Evolutionary conservation across 768 basidiomycete genomes (phyloP), one percentile per base, ranked within the genome.

Genomic region (Mycena capillaripes): DNA sequence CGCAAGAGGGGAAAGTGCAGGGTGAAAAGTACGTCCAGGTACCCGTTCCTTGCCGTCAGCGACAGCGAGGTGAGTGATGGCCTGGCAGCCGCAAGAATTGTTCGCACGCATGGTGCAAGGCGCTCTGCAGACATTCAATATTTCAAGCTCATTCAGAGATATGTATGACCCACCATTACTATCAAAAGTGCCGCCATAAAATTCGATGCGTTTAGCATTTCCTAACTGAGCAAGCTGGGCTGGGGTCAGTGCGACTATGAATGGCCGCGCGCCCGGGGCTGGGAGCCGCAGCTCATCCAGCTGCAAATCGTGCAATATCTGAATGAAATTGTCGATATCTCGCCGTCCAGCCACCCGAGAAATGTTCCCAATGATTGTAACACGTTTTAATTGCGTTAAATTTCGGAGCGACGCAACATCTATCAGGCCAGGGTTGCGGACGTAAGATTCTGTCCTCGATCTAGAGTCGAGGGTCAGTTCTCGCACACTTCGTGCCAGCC

Each of bases 261-360:
- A 74, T 10, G 34, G n/a, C 17, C 73, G 65, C 6, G 27, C 36
- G 10, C 53, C 50, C 16, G 59, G 69, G 2, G 46, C 21, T 53
- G 65, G 65, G 34, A 74, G 55, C 2, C 42, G 57, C 21, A 74
- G 62, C n/a, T 71, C 65, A 23, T 74, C 69, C 0, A 74, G 66
- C 2, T 71, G 36, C 46, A 61, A 50, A 9, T 44, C 48, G 53
- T 74, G 69, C 29, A 74, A 30, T 38, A 71, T 67, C 40, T 71
- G 34, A 11, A 71, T 32, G 14, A 71, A 71, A 32, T 52, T 3
- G 21, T 21, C 27, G 3, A 71, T 38, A 5, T n/a, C 34, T 60
- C 11, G 1, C 11, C 53, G 17, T 9, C 34, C 42, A 4, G 73
- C 65, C 57, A 29, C 48, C 5, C 68, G 68, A n/a, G 69, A 57